Conservation (phyloP, 2,329 filamentous ascomycete genomes). For the Cladophialophora yegresii region DNA sequence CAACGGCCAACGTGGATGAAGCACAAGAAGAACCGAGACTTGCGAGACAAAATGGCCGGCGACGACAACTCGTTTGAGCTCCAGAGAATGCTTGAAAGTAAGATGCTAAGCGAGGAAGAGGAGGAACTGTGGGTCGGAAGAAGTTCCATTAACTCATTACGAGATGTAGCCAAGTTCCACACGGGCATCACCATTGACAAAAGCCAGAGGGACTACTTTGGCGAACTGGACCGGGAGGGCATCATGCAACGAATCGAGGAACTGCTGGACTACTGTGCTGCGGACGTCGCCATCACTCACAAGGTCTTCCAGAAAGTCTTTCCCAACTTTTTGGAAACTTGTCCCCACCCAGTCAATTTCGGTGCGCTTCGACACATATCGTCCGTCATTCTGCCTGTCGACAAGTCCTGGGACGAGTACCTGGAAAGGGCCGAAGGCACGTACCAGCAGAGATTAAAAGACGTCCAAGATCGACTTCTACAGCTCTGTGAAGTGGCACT, state of each 20-base stretch:
- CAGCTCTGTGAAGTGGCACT: conserved; percentile 75
- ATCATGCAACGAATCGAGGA: conserved; percentile 73
- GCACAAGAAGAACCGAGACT: conserved; percentile 84
- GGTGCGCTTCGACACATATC: conserved; percentile 91
- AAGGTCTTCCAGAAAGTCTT: conserved; percentile 93
- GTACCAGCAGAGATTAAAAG: conserved; percentile 73
- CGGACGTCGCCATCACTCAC: conserved; percentile 90
- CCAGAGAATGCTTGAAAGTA: conserved; percentile 67
- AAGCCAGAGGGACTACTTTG: conserved; percentile 80
- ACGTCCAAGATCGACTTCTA: conserved; percentile 74
- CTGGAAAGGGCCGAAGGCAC: conserved; percentile 80
- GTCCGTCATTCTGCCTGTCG: conserved; percentile 85
- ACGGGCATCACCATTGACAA: conserved; percentile 92
- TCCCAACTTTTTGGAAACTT: conserved; percentile 82
- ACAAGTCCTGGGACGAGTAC: conserved; percentile 85
- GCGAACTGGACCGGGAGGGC: conserved; percentile 71
- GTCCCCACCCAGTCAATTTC: conserved; percentile 96
- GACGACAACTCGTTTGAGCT: conserved; percentile 72
- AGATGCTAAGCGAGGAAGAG: conserved; percentile 73
- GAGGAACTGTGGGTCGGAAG: conserved; percentile 94
- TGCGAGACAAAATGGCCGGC: conserved; percentile 74
- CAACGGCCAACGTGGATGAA: conserved; percentile 98
- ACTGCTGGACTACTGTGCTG: conserved; percentile 89
- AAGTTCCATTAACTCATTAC: conserved; percentile 91
- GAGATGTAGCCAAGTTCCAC: conserved; percentile 96